Evolutionary conservation across 805 yeast genomes (phyloP), one percentile per base, ranked within the genome.

Genomic region (Tetrapisispora arboricola): DNA sequence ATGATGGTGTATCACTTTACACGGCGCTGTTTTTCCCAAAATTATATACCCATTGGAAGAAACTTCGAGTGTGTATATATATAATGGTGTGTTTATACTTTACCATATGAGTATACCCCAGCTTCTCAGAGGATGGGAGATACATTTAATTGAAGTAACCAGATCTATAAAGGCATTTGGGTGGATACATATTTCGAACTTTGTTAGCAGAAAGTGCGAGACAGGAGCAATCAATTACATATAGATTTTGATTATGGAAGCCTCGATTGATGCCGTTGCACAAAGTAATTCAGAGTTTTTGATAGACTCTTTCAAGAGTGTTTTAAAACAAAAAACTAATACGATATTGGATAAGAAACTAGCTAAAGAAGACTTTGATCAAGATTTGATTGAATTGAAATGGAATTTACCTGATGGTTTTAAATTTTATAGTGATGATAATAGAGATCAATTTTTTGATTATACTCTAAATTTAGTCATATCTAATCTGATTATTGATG

Each of bases 391-490:
- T 16, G 12, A 17, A 2, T 20, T 27, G 3, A n/a, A 32, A 11
- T 38, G 36, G 41, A 12, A 25, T 6, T 32, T 26, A 4, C 27
- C 31, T 9, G 19, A 32, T 6, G 36, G 32, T 13, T 26, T 31
- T 6, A 10, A 13, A 13, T 25, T 38, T 7, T n/a, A 31, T 12
- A 30, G 31, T 28, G 24, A 22, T 3, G 27, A 21, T 2, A 26
- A 32, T 18, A 39, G 28, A 28, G 52, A 46, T 30, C 32, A 38
- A 5, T 33, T 44, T 16, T 30, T 43, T 15, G 48, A 45, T 21
- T 30, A 49, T 17, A 38, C 39, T 17, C 27, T 49, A 27, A 47
- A 35, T 25, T 38, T 46, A 21, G 17, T 44, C 1, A 30, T 50
- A 16, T 24, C 35, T 3, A 49, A 48, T 30, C 12, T 42, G 9